These are phyloP conservation scores for Eruca vesicaria DNA, from an alignment of 441 rosid genomes.

Conservation along the genomic window DNA sequence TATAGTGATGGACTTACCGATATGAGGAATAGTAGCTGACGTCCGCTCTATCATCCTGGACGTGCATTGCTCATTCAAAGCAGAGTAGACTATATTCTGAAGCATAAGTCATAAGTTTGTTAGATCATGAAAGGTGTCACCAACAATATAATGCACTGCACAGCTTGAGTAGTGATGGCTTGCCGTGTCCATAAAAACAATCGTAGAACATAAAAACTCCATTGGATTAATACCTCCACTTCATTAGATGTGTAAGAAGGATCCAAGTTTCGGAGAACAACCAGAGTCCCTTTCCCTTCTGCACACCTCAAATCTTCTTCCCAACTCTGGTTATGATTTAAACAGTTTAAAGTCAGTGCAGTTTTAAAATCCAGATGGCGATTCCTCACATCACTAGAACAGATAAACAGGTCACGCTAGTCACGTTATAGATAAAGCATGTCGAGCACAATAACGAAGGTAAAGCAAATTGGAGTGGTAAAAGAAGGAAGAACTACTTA, in stretches of 20 bases:
- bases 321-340: conserved; percentile 52
- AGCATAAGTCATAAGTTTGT: conserved; percentile 10
- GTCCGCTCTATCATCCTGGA: conserved; percentile 59
- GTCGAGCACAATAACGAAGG: not conserved
- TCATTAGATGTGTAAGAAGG: conserved; percentile 59
- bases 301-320: conserved; percentile 52
- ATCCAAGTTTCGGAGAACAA: conserved; percentile 71
- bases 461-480: conserved; percentile 1
- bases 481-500: conserved; percentile 40
- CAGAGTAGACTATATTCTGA: conserved; percentile 62
- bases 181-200: not conserved
- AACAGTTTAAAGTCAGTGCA: conserved; percentile 18
- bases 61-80: conserved; percentile 50
- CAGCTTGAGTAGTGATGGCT: not conserved
- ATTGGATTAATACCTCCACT: conserved; percentile 57
- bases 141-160: not conserved
- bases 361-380: not conserved
- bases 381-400: not conserved
- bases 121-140: not conserved
- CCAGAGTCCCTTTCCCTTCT: conserved; percentile 46
- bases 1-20: conserved; percentile 43
- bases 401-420: not conserved
- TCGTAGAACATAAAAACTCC: not conserved
- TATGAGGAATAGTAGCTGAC: conserved; percentile 49
- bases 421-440: not conserved